Evolutionary conservation across 2,329 filamentous ascomycete genomes (phyloP).

Genomic region (Ophiostoma ips): DNA sequence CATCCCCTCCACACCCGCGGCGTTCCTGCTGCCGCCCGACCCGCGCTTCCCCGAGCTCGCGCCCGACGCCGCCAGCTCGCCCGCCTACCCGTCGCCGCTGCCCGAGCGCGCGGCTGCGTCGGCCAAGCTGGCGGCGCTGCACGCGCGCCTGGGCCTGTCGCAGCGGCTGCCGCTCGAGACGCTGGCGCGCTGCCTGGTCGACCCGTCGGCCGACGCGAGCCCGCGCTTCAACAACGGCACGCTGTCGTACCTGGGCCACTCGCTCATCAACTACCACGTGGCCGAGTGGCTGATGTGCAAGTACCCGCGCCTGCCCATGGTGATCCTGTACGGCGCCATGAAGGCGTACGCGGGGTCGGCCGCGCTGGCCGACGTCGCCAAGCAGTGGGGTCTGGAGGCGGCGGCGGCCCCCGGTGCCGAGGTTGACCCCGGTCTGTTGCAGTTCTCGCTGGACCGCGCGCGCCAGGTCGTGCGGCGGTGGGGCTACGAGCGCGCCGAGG

Average conservation of each 20-base stretch:
- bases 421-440: conserved; percentile 81
- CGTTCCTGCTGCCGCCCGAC: conserved; percentile 4
- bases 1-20: not conserved
- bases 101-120: conserved; percentile 54
- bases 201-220: conserved; percentile 69
- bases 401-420: conserved; percentile 80
- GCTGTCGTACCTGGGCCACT: conserved; percentile 65
- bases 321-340: conserved; percentile 75
- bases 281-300: conserved; percentile 77
- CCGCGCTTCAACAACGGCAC: conserved; percentile 78
- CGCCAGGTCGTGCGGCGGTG: conserved; percentile 33
- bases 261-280: conserved; percentile 78
- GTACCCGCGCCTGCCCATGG: conserved; percentile 81
- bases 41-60: conserved; percentile 14
- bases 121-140: conserved; percentile 82
- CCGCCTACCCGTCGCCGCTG: conserved; percentile 53
- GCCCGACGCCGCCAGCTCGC: conserved; percentile 18
- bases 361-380: conserved; percentile 58
- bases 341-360: conserved; percentile 68
- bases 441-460: conserved; percentile 47
- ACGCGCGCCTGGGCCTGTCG: conserved; percentile 75
- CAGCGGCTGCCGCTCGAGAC: conserved; percentile 72
- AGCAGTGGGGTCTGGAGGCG: conserved; percentile 82
- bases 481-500: conserved; percentile 40
- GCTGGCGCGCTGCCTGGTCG: conserved; percentile 72